Conservation (phyloP, 2,329 filamentous ascomycete genomes). For the Talaromyces verruculosus region DNA sequence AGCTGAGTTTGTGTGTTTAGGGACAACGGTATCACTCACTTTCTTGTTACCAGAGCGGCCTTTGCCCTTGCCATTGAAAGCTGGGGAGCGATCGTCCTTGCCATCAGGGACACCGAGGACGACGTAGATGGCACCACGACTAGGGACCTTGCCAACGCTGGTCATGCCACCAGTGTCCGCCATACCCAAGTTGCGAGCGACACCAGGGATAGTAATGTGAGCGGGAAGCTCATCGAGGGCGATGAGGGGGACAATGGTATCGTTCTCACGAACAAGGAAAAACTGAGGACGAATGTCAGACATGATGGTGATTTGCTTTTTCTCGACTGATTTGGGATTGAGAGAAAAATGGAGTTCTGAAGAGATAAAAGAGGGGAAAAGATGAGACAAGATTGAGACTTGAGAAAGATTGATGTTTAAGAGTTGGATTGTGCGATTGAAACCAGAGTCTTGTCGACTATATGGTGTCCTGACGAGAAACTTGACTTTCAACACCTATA, state of each 20-base stretch:
- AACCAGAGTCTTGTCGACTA: constrained; percentile 1
- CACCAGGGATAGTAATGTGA: constrained; percentile 38
- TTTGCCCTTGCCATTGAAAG: constrained; percentile 18
- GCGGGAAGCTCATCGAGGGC: constrained; percentile 48
- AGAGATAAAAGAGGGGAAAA: neutral
- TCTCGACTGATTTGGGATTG: constrained; percentile 3
- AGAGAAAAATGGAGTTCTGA: neutral
- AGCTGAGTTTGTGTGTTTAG: neutral
- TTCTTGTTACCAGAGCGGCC: constrained; percentile 5
- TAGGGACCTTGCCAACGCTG: constrained; percentile 38
- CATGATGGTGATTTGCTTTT: constrained; percentile 7
- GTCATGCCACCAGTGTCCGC: constrained; percentile 47
- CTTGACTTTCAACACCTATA: constrained; percentile 5
- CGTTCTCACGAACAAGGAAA: constrained; percentile 45
- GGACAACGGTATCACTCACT: neutral
- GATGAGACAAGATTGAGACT: neutral
- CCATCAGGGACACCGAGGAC: constrained; percentile 30
- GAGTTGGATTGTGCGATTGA: neutral
- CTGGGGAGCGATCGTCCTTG: neutral
- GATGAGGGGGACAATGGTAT: constrained; percentile 44
- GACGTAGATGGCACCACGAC: constrained; percentile 37
- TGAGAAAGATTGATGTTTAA: neutral
- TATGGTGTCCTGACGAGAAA: constrained; percentile 6
- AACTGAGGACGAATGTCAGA: constrained; percentile 34
- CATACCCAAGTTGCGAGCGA: constrained; percentile 37